Base-by-base conservation (phyloP, 371 early-diverging fungal species). In the Mucor piriformis region DNA sequence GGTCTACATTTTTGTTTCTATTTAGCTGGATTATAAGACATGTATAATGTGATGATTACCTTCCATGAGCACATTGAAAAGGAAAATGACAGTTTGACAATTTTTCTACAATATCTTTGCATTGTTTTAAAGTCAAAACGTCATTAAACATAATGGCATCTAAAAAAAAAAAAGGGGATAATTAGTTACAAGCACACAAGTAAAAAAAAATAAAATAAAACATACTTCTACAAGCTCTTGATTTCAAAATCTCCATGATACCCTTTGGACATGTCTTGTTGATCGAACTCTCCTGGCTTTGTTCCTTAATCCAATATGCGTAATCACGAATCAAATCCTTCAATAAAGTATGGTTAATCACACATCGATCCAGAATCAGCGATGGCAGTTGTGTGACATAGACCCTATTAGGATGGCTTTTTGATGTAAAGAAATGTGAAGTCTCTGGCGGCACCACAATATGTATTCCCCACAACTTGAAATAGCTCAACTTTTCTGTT, bases 91-190 rank as follows among this genome's bases (percentile, higher is more conserved):
- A 89, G 1, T 64, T 48, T 0, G 85, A 61, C 12, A 92, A 60
- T 13, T 77, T 64, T 5, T 65, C 43, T 2, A 91, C 70, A n/a
- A 92, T 54, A 12, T 60, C 50, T 46, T 66, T 54, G 61, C 91
- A 91, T 55, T 85, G 68, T 0, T 70, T 65, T 7, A 57, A 10
- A 0, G 73, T 65, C 2, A 93, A 69, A 18, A 52, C 57, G 35
- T 89, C 88, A 46, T 92, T 92, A 64, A 91, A 91, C 89, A 85
- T 91, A 32, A 93, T 87, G 2, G 93, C 91, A 34, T 85, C 84
- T 71, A 61, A n/a, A 49, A 49, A 29, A 53, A 24, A 29, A 44
- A 33, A 29, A 16, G 21, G 49, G 8, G 37, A 15, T 38, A n/a
- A 38, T 5, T 13, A 5, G n/a, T n/a, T 15, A 37, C 15, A 13